Conservation (phyloP, 768 basidiomycete species). For the Leccinum imitatum region DNA sequence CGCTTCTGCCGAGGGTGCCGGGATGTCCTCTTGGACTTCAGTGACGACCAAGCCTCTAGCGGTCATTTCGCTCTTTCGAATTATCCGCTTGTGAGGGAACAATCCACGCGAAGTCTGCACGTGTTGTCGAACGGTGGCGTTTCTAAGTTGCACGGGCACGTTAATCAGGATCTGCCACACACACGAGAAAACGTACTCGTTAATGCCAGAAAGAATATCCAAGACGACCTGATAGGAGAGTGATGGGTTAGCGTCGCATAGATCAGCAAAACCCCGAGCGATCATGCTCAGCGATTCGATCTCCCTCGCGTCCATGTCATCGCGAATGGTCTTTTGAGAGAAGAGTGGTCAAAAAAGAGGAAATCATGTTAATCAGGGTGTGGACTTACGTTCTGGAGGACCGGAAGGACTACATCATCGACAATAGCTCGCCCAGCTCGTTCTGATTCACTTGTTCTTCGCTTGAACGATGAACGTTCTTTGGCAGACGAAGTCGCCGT, state of each 20-base stretch:
- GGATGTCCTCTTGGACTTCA: conserved; percentile 73
- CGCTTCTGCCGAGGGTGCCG: conserved; percentile 44
- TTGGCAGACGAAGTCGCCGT: conserved; percentile 47
- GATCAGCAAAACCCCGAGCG: conserved; percentile 83
- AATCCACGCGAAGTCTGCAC: conserved; percentile 76
- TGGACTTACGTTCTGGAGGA: conserved; percentile 64
- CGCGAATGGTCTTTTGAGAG: conserved; percentile 56
- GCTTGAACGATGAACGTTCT: conserved; percentile 43
- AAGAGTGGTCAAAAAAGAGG: conserved; percentile 4
- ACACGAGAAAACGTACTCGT: conserved; percentile 62
- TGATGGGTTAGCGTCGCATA: conserved; percentile 79
- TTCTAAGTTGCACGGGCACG: conserved; percentile 45
- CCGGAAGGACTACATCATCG: conserved; percentile 82
- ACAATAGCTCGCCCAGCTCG: conserved; percentile 70
- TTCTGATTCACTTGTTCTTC: conserved; percentile 53
- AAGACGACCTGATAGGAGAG: conserved; percentile 86
- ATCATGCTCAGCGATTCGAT: conserved; percentile 90
- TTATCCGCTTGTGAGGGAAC: conserved; percentile 80
- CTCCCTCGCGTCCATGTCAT: conserved; percentile 86
- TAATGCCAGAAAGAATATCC: conserved; percentile 86
- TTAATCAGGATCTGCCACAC: conserved; percentile 1
- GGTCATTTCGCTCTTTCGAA: conserved; percentile 83
- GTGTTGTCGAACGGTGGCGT: conserved; percentile 73
- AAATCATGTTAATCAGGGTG: background rate
- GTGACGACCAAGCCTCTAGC: conserved; percentile 80